Conservation (phyloP, 2,329 filamentous ascomycete species). For the Gremmenia infestans region DNA sequence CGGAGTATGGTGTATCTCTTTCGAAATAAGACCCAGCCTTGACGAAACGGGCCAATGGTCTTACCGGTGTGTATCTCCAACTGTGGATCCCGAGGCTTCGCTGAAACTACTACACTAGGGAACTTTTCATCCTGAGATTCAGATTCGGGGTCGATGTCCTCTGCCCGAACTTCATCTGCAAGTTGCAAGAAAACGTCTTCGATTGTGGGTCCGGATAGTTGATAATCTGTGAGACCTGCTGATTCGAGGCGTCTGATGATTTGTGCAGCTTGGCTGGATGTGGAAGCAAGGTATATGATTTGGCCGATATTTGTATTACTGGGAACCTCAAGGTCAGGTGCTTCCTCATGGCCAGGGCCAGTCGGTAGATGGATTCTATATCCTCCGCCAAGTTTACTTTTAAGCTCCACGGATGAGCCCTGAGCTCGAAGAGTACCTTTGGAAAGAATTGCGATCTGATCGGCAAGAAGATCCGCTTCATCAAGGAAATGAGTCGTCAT, state of each 20-base stretch:
- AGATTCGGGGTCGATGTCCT: slow-evolving; percentile 31
- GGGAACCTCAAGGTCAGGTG: slow-evolving; percentile 47
- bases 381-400: slow-evolving; percentile 74
- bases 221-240: slow-evolving; percentile 67
- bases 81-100: neutral
- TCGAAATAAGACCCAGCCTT: slow-evolving; percentile 68
- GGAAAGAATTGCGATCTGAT: slow-evolving; percentile 83
- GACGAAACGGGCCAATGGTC: slow-evolving; percentile 62
- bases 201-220: slow-evolving; percentile 82
- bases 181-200: slow-evolving; percentile 89
- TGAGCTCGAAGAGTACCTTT: slow-evolving; percentile 77
- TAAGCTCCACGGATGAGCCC: slow-evolving; percentile 81
- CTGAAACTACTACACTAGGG: slow-evolving; percentile 19
- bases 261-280: slow-evolving; percentile 64
- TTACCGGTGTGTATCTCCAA: slow-evolving; percentile 62
- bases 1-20: slow-evolving; percentile 76
- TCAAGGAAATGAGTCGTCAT: slow-evolving; percentile 92
- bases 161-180: slow-evolving; percentile 69
- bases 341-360: slow-evolving; percentile 42
- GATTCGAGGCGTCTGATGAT: slow-evolving; percentile 67
- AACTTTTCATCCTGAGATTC: slow-evolving; percentile 20
- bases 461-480: slow-evolving; percentile 83
- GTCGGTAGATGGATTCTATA: slow-evolving; percentile 76
- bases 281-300: slow-evolving; percentile 65
- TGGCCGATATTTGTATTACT: slow-evolving; percentile 63